A percentile compares a stretch with the other conserved stretches of the same genome.
Evolutionary conservation across 345 rosid species (phyloP).

Genomic region (Syzygium aromaticum): DNA sequence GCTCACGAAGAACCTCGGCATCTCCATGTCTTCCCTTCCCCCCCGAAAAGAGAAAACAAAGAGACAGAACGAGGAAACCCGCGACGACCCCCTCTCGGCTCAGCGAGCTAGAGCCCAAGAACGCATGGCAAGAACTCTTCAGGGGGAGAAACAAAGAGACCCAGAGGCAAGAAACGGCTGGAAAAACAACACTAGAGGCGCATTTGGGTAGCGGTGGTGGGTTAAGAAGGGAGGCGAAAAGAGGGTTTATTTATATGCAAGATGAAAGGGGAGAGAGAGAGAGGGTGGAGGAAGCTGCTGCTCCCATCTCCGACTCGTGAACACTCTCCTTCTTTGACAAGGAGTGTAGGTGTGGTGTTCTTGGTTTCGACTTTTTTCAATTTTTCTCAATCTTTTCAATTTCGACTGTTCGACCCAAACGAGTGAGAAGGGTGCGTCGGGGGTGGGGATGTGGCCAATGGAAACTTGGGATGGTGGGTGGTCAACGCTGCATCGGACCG

Average conservation of each 20-base stretch:
- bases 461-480: neutral
- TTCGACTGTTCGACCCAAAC: neutral
- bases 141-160: neutral
- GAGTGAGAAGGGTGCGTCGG: neutral
- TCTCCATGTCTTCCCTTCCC: constrained; percentile 14
- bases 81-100: neutral
- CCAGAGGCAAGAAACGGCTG: neutral
- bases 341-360: neutral
- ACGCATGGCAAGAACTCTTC: neutral
- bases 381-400: neutral
- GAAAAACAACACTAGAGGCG: neutral
- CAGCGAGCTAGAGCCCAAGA: neutral
- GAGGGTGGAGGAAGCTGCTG: neutral
- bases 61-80: neutral
- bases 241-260: neutral
- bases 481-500: neutral
- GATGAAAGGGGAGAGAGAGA: neutral
- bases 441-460: neutral
- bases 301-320: neutral
- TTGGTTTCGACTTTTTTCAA: too few relatives aligned
- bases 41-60: neutral
- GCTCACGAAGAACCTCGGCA: constrained; percentile 14
- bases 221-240: neutral
- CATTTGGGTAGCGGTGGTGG: too few relatives aligned
- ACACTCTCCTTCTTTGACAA: neutral